phyloP scores from a whole-genome alignment of 164 flowering plant species.

The Paratinospora sagittata region DNA sequence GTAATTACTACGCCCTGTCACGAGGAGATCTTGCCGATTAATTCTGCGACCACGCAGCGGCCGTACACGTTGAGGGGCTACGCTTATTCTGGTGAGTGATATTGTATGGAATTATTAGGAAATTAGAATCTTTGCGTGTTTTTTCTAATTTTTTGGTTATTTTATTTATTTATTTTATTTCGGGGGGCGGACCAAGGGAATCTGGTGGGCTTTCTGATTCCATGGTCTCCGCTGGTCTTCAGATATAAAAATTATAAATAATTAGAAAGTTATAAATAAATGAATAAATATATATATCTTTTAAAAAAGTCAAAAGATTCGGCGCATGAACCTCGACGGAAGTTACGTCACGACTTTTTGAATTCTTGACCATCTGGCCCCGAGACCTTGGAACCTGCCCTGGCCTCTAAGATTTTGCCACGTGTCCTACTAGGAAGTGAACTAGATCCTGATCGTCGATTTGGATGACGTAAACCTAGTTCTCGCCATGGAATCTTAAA shows the following conservation, averaged over 20 bases:
- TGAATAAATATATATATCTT: not conserved
- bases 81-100: constrained; percentile 77
- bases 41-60: constrained; percentile 66
- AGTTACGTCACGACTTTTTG: not conserved
- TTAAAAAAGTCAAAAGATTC: not conserved
- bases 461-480: not conserved
- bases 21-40: constrained; percentile 79
- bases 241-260: no score
- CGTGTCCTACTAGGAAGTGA: not conserved
- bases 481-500: not conserved
- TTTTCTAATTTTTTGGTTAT: not conserved
- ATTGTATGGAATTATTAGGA: not conserved
- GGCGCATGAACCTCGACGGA: not conserved
- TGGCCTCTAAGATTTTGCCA: not conserved
- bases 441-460: not conserved
- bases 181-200: no score
- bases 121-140: not conserved
- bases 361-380: no score
- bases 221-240: no score
- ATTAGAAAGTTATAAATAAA: not conserved
- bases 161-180: no score
- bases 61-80: constrained; percentile 82
- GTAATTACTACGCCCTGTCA: constrained; percentile 94
- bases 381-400: not conserved
- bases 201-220: not conserved